Evolutionary conservation across 2,329 filamentous ascomycete species (phyloP), one percentile per base, ranked within the genome.

Genomic region (Penicillium sp.): DNA sequence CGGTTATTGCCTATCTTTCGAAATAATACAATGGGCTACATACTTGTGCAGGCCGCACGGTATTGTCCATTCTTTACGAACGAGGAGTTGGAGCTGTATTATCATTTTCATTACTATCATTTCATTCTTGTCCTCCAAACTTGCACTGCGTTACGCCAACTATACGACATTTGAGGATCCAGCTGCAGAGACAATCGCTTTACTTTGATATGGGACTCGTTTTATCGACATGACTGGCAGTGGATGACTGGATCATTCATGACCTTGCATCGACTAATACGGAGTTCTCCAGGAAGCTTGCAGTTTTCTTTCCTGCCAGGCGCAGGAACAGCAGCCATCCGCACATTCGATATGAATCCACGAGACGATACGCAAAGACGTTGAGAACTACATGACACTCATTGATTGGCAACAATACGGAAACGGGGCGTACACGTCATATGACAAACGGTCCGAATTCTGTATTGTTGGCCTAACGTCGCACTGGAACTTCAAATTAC

Each of bases 311-410:
- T 24, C 52, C 49, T 56, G 49, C 56, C 52, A 47, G 55, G 57
- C 42, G 48, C 57, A 59, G 47, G 58, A 53, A 54, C 59, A 48
- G 55, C 54, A 35, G 12, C 48, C 57, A 47, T 58, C 47, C 53
- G 23, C 52, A 57, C 59, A 65, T 62, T 58, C 47, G 56, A 63
- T 60, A 65, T 52, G 62, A 71, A 57, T 60, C 59, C 60, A 68
- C 61, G 63, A 64, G 66, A 64, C 58, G 60, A 67, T 63, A 64
- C 69, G 28, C 8, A 30, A 30, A 30, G 28, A 62, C 61, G 61
- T 68, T 64, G 71, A 60, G 68, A 68, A 64, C 62, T 66, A 63
- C 63, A 70, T 59, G 68, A 69, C 62, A 60, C 59, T 59, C 58
- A 64, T 62, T 57, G 55, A 55, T 54, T 49, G 57, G 58, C 52